Evolutionary conservation across 768 basidiomycete species (phyloP).

Genomic region (Boletus rufocinnamomeus): DNA sequence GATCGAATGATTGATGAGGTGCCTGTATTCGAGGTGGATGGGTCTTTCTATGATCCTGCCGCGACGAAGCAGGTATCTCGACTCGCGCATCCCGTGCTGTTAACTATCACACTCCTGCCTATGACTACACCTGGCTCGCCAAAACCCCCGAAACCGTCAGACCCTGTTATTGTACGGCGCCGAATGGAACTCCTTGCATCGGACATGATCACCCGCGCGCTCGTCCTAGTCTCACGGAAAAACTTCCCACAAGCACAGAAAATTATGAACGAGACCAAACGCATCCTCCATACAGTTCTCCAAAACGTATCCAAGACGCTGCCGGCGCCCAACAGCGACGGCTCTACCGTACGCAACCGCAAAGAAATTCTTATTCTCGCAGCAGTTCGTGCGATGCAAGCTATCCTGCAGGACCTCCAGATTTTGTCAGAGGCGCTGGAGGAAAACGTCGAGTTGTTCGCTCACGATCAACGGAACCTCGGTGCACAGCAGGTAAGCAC

Average conservation of each 20-base stretch:
- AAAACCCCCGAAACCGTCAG: constrained; percentile 51
- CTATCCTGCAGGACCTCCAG: constrained; percentile 87
- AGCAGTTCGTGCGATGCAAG: constrained; percentile 79
- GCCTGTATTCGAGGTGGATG: constrained; percentile 94
- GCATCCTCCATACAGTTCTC: constrained; percentile 89
- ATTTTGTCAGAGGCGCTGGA: constrained; percentile 83
- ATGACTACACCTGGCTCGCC: constrained; percentile 36
- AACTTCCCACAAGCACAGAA: constrained; percentile 91
- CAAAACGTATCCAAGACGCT: constrained; percentile 79
- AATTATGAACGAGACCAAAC: constrained; percentile 87
- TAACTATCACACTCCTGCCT: constrained; percentile 90
- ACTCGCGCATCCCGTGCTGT: constrained; percentile 89
- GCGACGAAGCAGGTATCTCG: constrained; percentile 82
- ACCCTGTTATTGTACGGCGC: constrained; percentile 88
- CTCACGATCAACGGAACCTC: constrained; percentile 91
- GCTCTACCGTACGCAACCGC: constrained; percentile 62
- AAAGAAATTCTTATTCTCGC: constrained; percentile 74
- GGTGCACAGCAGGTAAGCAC: constrained; percentile 89
- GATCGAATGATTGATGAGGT: constrained; percentile 97
- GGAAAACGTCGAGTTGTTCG: constrained; percentile 90
- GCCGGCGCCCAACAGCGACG: constrained; percentile 52
- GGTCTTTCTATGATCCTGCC: constrained; percentile 90
- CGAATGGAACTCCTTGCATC: constrained; percentile 95
- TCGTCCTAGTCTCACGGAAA: constrained; percentile 89
- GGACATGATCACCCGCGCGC: constrained; percentile 95